Percentiles rank a stretch among this genome's conserved stretches.
Conservation (phyloP, 768 basidiomycete genomes). For the Favolaschia claudopus region DNA sequence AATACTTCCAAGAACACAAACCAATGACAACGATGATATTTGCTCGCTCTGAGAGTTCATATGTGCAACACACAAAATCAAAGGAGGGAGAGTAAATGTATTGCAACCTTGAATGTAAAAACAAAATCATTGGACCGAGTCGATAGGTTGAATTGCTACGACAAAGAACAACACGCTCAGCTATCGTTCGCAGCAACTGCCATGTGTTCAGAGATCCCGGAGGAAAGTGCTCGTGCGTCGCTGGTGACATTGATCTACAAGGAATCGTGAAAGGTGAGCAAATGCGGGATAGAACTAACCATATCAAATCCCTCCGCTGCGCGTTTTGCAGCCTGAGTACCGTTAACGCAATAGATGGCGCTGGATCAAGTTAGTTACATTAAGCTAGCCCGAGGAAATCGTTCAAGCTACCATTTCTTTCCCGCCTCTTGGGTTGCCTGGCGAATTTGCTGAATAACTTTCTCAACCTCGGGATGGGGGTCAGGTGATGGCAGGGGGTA, state of each 20-base stretch:
- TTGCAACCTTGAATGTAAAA: no score
- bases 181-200: conserved; percentile 28
- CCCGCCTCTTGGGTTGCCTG: conserved; percentile 55
- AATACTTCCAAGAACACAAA: no score
- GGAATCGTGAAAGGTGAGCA: not conserved
- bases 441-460: conserved; percentile 62
- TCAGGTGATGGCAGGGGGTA: conserved; percentile 68
- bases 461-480: conserved; percentile 70
- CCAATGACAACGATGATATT: no score
- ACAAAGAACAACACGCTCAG: no score
- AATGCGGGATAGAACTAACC: conserved; percentile 31
- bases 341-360: conserved; percentile 57
- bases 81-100: no score
- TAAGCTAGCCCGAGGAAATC: not conserved
- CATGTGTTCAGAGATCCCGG: conserved; percentile 39
- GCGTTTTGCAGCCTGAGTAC: conserved; percentile 51
- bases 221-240: conserved; percentile 53
- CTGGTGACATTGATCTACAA: conserved; percentile 57
- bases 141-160: no score
- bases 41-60: no score
- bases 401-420: conserved; percentile 67
- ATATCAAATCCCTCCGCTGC: conserved; percentile 62
- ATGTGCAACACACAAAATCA: no score
- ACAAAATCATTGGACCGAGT: no score
- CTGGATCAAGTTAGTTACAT: conserved; percentile 31